Evolutionary conservation across 345 rosid genomes (phyloP).

Genomic region (Eucalyptus paniculata): DNA sequence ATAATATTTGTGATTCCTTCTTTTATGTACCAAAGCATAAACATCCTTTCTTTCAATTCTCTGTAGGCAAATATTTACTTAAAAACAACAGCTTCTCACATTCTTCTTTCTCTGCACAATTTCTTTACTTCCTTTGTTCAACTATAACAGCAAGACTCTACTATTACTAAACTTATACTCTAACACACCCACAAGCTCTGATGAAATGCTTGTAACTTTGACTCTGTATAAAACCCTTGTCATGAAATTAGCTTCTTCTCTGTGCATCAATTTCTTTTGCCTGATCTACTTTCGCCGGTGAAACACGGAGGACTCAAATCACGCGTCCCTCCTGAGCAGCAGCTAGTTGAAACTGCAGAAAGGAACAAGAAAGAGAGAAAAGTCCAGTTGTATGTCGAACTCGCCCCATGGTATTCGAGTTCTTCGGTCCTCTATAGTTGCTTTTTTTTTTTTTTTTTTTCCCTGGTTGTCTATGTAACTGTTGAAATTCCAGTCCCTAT

Average conservation of each 20-base stretch:
- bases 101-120: not conserved
- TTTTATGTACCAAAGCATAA: not conserved
- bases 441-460: slow-evolving; percentile 1
- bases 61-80: not conserved
- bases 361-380: not conserved
- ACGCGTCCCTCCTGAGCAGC: not conserved
- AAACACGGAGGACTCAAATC: not conserved
- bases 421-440: slow-evolving; percentile 10
- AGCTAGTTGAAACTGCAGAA: not conserved
- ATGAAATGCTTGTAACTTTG: not conserved
- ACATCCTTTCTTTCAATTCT: not conserved
- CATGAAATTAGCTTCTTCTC: not conserved
- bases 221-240: not conserved
- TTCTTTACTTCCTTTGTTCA: not conserved
- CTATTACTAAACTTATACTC: not conserved
- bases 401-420: not conserved
- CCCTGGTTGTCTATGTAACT: slow-evolving; percentile 32
- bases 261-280: not conserved
- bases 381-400: not conserved
- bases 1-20: not conserved
- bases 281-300: not conserved
- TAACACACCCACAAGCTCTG: not conserved
- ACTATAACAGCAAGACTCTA: not conserved
- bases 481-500: slow-evolving; percentile 48
- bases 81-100: not conserved